Base-by-base conservation (phyloP, 306 rosid genomes). In the Prinsepia uniflora region DNA sequence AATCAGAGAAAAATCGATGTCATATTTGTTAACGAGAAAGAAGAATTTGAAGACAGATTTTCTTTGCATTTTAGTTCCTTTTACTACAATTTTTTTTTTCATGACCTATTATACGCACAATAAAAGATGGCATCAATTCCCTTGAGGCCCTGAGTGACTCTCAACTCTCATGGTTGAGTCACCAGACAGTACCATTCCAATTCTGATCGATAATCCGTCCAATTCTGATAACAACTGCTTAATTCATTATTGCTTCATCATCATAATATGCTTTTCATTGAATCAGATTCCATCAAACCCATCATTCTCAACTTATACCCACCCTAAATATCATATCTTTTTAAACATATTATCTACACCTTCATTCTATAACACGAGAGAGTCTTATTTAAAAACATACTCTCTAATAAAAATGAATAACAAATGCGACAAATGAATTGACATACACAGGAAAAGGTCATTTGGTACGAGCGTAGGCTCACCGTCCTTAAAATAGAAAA, bases 121-220 rank as follows among this genome's bases (percentile, higher is more conserved):
- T 65, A 19, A 70, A 55, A 56, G 9, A 67, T 17, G 30, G 72
- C 76, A 77, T 77, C 62, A 44, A 55, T 39, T 71, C 66, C 44
- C 65, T 69, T 42, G 42, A 30, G 36, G 30, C 30, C 30, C 30
- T 30, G 36, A 30, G 4, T 30, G 4, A 30, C 36, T 30, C 36
- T 30, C 36, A 30, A 30, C 36, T 1, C 36, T 30, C 36, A 30
- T 1, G 36, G 36, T 30, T 2, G 36, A 54, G 52, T 69, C 64
- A 56, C 5, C 52, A 54, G 57, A 9, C 43, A 55, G 53, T 49
- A 53, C 41, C 62, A 67, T 49, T 12, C 11, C 22, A 5, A 58
- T 58, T 58, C 63, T 58, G 42, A 4, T 0, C 41, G 12, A 13
- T 6, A 24, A 2, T 11, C 11, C 30, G 8, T 30, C 41, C 42